Conservation (phyloP, 306 rosid species). For the Rubus idaeus region DNA sequence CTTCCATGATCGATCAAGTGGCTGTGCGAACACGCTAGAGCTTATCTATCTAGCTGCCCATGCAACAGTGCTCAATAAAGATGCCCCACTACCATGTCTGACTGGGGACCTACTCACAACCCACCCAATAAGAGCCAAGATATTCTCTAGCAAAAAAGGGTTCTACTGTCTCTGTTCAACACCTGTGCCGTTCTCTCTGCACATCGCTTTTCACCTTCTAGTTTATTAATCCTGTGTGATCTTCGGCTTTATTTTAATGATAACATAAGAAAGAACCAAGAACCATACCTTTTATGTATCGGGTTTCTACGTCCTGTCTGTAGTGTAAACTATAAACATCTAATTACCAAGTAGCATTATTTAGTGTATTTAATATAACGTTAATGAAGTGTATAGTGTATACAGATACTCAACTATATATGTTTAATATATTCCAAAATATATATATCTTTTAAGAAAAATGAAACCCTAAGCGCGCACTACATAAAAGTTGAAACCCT, state of each 20-base stretch:
- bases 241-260: background rate
- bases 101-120: slow-evolving; percentile 56
- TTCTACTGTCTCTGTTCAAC: slow-evolving; percentile 28
- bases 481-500: too few species aligned
- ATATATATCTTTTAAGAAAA: background rate
- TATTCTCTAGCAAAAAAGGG: slow-evolving; percentile 42
- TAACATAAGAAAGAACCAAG: background rate
- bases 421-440: background rate
- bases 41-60: slow-evolving; percentile 38
- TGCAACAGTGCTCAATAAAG: slow-evolving; percentile 31
- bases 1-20: slow-evolving; percentile 59
- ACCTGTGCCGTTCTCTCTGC: slow-evolving; percentile 18
- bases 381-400: background rate
- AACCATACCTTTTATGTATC: background rate
- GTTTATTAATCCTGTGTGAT: background rate
- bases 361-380: background rate
- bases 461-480: background rate
- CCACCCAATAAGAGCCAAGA: slow-evolving; percentile 48
- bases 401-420: background rate
- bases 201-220: background rate
- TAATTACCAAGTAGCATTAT: too few species aligned
- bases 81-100: slow-evolving; percentile 43
- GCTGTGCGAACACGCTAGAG: slow-evolving; percentile 16
- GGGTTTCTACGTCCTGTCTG: background rate
- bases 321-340: background rate